Conservation (phyloP, 345 rosid genomes). For the Brassica nigra region DNA sequence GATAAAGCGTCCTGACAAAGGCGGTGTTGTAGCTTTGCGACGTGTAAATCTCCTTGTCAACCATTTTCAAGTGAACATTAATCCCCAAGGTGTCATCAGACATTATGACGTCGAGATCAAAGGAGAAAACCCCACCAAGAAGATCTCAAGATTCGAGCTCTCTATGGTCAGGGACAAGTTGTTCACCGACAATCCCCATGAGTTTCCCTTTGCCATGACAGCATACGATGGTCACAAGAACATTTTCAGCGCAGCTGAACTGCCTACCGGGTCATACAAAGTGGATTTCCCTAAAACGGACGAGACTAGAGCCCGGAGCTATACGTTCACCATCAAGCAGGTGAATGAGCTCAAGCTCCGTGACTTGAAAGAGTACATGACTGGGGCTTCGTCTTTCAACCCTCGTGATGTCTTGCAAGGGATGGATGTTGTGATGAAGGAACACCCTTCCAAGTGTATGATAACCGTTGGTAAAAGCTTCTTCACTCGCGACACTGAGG, state of each 20-base stretch:
- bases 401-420: conserved; percentile 89
- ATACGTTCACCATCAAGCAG: conserved; percentile 51
- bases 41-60: conserved; percentile 55
- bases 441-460: conserved; percentile 69
- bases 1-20: conserved; percentile 63
- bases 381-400: conserved; percentile 30
- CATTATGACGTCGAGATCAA: conserved; percentile 75
- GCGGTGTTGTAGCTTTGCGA: conserved; percentile 50
- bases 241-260: conserved; percentile 61
- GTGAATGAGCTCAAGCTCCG: conserved; percentile 69
- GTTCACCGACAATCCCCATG: conserved; percentile 44
- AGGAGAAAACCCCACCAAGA: conserved; percentile 39
- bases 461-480: conserved; percentile 66
- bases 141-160: conserved; percentile 49
- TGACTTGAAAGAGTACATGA: conserved; percentile 65
- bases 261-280: conserved; percentile 56
- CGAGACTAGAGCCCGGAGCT: conserved; percentile 43
- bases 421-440: conserved; percentile 91
- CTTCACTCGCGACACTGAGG: conserved; percentile 37
- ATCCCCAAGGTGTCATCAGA: conserved; percentile 48
- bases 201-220: conserved; percentile 63
- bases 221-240: conserved; percentile 88
- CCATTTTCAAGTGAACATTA: conserved; percentile 62
- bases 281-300: conserved; percentile 54
- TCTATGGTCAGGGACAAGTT: conserved; percentile 59